These are phyloP conservation scores for Westerdykella aurantiaca DNA, from an alignment of 2,329 filamentous ascomycete species.

Conservation along the genomic window DNA sequence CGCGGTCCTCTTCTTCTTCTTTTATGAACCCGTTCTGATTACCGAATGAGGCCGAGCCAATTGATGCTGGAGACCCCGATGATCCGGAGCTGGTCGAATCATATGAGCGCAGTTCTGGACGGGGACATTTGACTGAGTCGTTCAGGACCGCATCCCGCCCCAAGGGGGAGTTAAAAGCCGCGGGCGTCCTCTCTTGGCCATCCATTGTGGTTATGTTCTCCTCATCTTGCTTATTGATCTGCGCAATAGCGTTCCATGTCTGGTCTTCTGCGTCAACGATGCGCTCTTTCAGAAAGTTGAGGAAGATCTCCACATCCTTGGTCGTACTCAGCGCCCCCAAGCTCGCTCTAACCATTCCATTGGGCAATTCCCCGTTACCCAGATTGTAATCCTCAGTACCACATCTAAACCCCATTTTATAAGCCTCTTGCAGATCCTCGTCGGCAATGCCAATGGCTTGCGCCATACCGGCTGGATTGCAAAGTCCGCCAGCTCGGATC, in stretches of 20 bases:
- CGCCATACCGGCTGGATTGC: constrained; percentile 50
- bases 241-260: not conserved
- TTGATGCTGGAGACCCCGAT: no score
- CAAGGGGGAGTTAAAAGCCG: no score
- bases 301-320: constrained; percentile 48
- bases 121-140: no score
- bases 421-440: constrained; percentile 51
- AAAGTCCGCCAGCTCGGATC: constrained; percentile 55
- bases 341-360: constrained; percentile 57
- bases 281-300: constrained; percentile 36
- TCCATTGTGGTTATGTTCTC: no score
- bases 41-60: no score
- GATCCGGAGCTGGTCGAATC: no score
- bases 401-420: constrained; percentile 54
- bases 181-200: no score
- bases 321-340: constrained; percentile 58
- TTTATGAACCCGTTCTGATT: no score
- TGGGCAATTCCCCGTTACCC: constrained; percentile 48
- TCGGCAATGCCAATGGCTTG: constrained; percentile 46
- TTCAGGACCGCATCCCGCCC: no score
- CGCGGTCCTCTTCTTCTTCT: no score
- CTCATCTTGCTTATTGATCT: not conserved
- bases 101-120: no score
- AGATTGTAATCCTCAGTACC: constrained; percentile 47
- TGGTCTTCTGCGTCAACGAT: constrained; percentile 2